Evolutionary conservation across 2,329 filamentous ascomycete species (phyloP).

Genomic region (Talaromyces sp.): DNA sequence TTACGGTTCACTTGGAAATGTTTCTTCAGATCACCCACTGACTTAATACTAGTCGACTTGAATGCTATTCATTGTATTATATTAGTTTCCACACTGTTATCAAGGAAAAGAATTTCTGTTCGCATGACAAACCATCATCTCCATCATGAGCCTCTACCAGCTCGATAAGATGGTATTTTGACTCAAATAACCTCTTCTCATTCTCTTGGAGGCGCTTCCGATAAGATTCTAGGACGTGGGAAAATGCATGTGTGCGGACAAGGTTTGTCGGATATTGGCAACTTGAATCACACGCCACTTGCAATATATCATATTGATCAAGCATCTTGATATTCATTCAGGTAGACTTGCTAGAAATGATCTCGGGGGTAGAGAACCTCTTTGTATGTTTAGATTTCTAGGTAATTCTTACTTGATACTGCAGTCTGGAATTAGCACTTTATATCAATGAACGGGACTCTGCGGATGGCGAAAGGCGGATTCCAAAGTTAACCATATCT

Average conservation of each 20-base stretch:
- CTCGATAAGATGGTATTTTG: neutral
- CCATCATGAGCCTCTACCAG: neutral
- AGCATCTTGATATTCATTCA: neutral
- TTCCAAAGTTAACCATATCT: neutral
- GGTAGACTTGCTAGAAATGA: neutral
- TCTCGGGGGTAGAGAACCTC: neutral
- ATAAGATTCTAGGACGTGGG: neutral
- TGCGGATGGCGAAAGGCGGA: conserved; percentile 1
- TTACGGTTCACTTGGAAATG: neutral
- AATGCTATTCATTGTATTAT: neutral
- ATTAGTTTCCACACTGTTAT: neutral
- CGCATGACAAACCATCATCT: neutral
- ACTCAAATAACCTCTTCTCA: neutral
- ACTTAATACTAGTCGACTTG: neutral
- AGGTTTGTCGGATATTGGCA: neutral
- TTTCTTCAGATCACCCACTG: neutral
- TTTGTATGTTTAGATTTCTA: neutral
- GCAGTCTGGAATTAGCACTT: neutral
- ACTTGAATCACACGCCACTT: neutral
- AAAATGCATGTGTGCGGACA: neutral
- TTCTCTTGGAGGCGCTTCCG: neutral
- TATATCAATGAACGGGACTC: neutral
- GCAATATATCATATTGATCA: neutral
- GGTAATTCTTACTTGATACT: neutral
- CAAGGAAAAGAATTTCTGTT: neutral